Conservation (phyloP, 345 rosid genomes). For the Kernera saxatilis region DNA sequence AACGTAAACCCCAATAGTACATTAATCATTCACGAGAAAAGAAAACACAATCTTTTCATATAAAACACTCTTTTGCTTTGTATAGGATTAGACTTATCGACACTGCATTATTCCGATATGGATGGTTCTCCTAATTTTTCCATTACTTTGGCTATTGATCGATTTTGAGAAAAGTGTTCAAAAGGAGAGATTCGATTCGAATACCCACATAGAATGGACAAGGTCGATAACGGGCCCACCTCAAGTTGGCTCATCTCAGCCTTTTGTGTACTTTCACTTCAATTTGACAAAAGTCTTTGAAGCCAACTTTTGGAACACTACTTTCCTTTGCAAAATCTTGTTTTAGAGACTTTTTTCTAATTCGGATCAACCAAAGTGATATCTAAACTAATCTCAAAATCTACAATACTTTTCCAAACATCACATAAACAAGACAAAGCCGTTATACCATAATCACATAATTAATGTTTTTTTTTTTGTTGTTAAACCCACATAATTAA, state of each 20-base stretch:
- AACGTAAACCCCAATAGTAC: background rate
- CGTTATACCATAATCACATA: too few species aligned
- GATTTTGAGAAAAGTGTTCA: background rate
- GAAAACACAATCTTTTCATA: background rate
- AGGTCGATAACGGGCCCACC: slow-evolving; percentile 27
- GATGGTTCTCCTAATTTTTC: slow-evolving; percentile 20
- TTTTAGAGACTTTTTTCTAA: background rate
- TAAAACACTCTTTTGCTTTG: slow-evolving; percentile 1
- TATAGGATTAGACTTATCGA: slow-evolving; percentile 13
- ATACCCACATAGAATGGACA: slow-evolving; percentile 26
- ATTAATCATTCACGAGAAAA: background rate
- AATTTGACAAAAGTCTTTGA: slow-evolving; percentile 2
- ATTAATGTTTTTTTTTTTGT: too few species aligned
- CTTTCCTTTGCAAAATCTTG: background rate
- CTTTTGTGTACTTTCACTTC: slow-evolving; percentile 2
- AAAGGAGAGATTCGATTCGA: slow-evolving; percentile 20
- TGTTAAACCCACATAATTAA: too few species aligned
- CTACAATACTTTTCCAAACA: background rate
- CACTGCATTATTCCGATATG: slow-evolving; percentile 21
- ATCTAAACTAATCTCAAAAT: background rate
- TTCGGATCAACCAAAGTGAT: background rate
- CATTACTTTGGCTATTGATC: background rate
- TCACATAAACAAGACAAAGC: background rate
- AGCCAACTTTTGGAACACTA: slow-evolving; percentile 11
- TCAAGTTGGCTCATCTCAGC: slow-evolving; percentile 10